phyloP scores from a whole-genome alignment of 1,284 basidiomycete species.

The Naganishia sp. region DNA sequence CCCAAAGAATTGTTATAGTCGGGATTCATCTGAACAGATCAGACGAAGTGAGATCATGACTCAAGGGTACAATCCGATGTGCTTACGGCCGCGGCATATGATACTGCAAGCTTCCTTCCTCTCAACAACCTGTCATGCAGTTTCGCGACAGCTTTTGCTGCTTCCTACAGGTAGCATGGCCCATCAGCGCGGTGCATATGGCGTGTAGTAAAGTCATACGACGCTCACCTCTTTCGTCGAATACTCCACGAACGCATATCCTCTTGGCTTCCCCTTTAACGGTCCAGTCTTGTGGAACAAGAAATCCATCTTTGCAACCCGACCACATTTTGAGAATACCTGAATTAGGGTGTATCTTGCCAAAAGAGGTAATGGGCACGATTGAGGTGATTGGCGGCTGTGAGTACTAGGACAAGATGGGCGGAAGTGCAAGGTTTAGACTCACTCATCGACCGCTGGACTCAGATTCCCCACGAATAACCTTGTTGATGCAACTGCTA shows the following conservation, averaged over 20 bases:
- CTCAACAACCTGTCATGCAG: slow-evolving; percentile 79
- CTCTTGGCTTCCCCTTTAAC: slow-evolving; percentile 85
- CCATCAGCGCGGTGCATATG: background rate
- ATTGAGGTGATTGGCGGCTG: background rate
- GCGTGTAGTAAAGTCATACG: slow-evolving; percentile 15
- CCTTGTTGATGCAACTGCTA: slow-evolving; percentile 52
- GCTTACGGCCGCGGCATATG: slow-evolving; percentile 61
- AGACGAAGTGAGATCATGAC: background rate
- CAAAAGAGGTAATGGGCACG: slow-evolving; percentile 24
- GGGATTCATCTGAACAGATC: slow-evolving; percentile 6
- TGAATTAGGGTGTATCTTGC: slow-evolving; percentile 79
- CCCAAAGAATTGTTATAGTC: slow-evolving; percentile 7
- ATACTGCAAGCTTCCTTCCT: slow-evolving; percentile 83
- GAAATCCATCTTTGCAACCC: slow-evolving; percentile 87
- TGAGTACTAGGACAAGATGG: slow-evolving; percentile 1
- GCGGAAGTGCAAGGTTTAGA: slow-evolving; percentile 32
- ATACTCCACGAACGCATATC: slow-evolving; percentile 93
- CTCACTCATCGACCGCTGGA: slow-evolving; percentile 83
- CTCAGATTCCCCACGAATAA: slow-evolving; percentile 91
- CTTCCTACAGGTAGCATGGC: slow-evolving; percentile 63
- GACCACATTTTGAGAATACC: slow-evolving; percentile 86
- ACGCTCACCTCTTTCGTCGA: slow-evolving; percentile 71
- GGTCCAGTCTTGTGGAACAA: slow-evolving; percentile 91
- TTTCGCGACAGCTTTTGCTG: slow-evolving; percentile 71
- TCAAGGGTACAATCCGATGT: background rate